These are phyloP conservation scores for Cardamine resedifolia DNA, from an alignment of 345 rosid species.

Conservation along the genomic window DNA sequence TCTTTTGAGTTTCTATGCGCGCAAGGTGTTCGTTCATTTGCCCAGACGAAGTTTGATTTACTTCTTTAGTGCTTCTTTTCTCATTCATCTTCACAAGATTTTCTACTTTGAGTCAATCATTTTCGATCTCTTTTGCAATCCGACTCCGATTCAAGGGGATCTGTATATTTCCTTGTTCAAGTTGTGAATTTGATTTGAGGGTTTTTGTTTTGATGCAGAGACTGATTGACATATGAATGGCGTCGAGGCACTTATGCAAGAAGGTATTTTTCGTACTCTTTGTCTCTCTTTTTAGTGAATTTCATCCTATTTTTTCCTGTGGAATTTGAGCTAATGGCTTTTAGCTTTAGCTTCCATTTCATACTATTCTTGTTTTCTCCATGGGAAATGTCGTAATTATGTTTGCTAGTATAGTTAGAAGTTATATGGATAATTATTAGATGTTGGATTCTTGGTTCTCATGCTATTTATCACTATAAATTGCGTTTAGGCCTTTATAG, in stretches of 20 bases:
- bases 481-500: background rate
- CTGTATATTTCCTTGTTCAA: too few species aligned
- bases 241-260: constrained; percentile 48
- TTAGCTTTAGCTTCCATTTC: constrained; percentile 6
- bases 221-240: constrained; percentile 50
- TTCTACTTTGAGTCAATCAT: background rate
- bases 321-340: background rate
- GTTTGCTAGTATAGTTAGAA: background rate
- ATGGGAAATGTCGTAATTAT: background rate
- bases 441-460: background rate
- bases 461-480: background rate
- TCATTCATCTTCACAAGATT: background rate
- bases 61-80: background rate
- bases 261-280: constrained; percentile 37
- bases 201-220: constrained; percentile 33
- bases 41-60: background rate
- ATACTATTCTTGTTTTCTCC: background rate
- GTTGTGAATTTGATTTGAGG: background rate
- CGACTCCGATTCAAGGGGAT: background rate
- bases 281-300: background rate
- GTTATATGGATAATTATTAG: background rate
- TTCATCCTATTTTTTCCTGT: background rate
- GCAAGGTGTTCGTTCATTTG: constrained; percentile 28
- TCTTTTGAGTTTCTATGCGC: constrained; percentile 5
- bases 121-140: background rate